These are phyloP conservation scores for Mortierella alpina DNA, from an alignment of 192 early-diverging fungal species.

Conservation along the genomic window DNA sequence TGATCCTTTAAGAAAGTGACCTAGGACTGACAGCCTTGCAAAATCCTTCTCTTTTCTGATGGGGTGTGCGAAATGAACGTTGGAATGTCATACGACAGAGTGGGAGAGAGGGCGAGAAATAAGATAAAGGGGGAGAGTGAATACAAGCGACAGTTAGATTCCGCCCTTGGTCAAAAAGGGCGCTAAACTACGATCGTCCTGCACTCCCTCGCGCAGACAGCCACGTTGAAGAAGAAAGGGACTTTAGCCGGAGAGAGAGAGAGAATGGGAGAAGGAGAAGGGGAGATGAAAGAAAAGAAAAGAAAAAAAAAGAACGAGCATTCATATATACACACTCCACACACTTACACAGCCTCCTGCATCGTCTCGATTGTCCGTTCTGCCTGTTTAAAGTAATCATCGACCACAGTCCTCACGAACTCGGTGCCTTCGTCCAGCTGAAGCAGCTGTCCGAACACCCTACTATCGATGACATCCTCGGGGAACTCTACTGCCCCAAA, in stretches of 20 bases:
- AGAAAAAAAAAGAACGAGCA: neutral
- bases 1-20: conserved; percentile 94
- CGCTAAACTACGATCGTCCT: neutral
- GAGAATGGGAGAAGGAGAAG: neutral
- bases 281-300: neutral
- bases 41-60: conserved; percentile 70
- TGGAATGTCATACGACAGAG: neutral
- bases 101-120: neutral
- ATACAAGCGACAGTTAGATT: no score
- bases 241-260: neutral
- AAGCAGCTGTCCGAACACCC: conserved; percentile 88
- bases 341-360: conserved; percentile 73
- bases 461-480: conserved; percentile 78
- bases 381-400: conserved; percentile 89
- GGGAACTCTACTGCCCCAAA: neutral
- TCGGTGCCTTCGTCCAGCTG: conserved; percentile 92
- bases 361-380: conserved; percentile 81
- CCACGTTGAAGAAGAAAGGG: neutral
- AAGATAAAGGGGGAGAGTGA: neutral
- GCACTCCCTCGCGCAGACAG: neutral
- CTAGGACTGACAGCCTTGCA: conserved; percentile 76
- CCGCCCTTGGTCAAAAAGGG: no score
- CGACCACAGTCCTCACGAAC: conserved; percentile 81
- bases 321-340: conserved; percentile 1
- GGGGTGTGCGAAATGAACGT: neutral